Conservation (phyloP, 768 basidiomycete genomes). For the Cyathus striatus region DNA sequence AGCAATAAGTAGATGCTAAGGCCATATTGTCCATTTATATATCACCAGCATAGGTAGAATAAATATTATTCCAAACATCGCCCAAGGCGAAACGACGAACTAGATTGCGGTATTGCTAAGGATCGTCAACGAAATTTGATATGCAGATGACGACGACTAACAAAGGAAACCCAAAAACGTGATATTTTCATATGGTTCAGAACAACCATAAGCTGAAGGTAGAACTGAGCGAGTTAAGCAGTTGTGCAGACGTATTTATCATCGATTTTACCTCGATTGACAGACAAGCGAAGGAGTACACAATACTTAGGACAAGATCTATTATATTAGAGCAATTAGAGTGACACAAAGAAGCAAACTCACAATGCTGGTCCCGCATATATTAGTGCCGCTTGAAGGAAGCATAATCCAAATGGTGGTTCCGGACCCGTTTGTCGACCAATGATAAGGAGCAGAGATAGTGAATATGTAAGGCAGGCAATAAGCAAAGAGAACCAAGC, state of each 20-base stretch:
- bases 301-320: neutral
- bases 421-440: neutral
- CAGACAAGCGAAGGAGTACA: neutral
- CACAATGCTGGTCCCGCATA: neutral
- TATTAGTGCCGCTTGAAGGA: neutral
- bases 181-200: neutral
- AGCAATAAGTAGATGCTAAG: neutral
- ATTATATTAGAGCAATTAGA: neutral
- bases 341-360: neutral
- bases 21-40: neutral
- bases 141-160: neutral
- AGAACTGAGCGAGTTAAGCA: too few species aligned
- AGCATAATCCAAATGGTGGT: neutral
- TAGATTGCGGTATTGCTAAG: neutral
- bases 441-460: neutral
- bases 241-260: too few species aligned
- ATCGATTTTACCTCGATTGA: neutral
- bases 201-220: neutral
- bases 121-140: neutral
- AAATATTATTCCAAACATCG: neutral
- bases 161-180: too few species aligned
- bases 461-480: neutral
- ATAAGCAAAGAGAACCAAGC: neutral
- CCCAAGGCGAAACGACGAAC: neutral
- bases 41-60: neutral